Base-by-base conservation (phyloP, 2,329 filamentous ascomycete species). In the Pyrenophora graminea region DNA sequence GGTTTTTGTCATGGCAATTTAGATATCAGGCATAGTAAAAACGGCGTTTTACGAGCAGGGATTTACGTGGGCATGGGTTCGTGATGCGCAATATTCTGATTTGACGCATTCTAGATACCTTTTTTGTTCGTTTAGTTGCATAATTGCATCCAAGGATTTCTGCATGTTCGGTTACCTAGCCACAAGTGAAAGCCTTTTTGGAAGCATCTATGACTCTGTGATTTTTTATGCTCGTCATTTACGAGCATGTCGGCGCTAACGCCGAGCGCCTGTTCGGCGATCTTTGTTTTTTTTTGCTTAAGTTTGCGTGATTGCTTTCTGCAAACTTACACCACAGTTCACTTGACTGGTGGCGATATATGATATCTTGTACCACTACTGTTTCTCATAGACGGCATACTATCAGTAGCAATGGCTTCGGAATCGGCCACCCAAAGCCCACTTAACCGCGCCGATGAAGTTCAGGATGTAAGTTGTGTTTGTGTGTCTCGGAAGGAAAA, bases 381-480 rank as follows among this genome's bases (percentile, higher is more conserved):
- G 27, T 30, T 30, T 13, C 10, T 13, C 3, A 13, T 9, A 13
- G 27, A 30, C 8, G 2, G 2, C 23, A 7, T 23, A 4, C 4
- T 13, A 30, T 12, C 23, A 9, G 12, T 27, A 13, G 13, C 6
- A 27, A 55, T 58, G 48, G 23, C 48, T 30, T 44, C 39, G 9
- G 38, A 49, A n/a, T 44, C 6, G 21, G 25, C 6, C 60, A 66
- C 36, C 48, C 56, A 34, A 30, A 10, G 27, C 27, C 63, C 64
- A 21, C 63, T 71, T 37, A 62, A 63, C 36, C 63, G 71, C 18
- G 68, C 72, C 10, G 68, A 71, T 25, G 72, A 75, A 55, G 71
- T 72, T 46, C 64, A 73, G 62, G 71, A 74, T 49, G 72, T 74
- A 64, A 39, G 64, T 65, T 19, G 25, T 30, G 25, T 10, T 9